Evolutionary conservation across 805 yeast genomes (phyloP).

Genomic region (Nakazawaea wickerhamii): DNA sequence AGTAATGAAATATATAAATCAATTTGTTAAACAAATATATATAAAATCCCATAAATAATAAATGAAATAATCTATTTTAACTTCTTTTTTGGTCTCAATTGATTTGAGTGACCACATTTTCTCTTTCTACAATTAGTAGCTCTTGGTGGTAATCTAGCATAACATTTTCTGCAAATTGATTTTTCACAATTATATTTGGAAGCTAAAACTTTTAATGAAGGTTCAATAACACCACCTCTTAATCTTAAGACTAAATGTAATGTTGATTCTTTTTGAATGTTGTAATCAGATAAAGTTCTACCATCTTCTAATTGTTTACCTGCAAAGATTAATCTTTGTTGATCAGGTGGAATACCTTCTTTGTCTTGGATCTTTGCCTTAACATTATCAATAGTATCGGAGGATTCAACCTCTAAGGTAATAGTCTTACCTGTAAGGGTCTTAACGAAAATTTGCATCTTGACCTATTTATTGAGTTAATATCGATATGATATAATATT

Average conservation of each 20-base stretch:
- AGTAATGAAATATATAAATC: no score
- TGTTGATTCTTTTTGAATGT: constrained; percentile 88
- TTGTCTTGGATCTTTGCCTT: constrained; percentile 94
- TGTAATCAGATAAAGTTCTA: constrained; percentile 89
- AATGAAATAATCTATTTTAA: constrained; percentile 68
- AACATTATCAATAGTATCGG: constrained; percentile 93
- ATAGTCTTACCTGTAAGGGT: constrained; percentile 99
- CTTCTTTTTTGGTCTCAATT: constrained; percentile 99
- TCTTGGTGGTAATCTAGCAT: constrained; percentile 99
- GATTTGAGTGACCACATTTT: constrained; percentile 99
- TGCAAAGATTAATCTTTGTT: constrained; percentile 91
- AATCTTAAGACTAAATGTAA: constrained; percentile 59
- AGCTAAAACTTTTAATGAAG: constrained; percentile 98
- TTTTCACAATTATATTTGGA: constrained; percentile 99
- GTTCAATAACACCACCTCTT: constrained; percentile 92
- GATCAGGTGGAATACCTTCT: constrained; percentile 97
- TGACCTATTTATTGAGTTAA: constrained; percentile 19
- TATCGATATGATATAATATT: not conserved
- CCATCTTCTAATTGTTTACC: constrained; percentile 97
- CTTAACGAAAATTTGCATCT: constrained; percentile 96
- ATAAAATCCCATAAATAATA: not conserved
- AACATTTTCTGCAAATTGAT: constrained; percentile 98
- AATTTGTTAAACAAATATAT: not conserved
- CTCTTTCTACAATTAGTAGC: constrained; percentile 99
- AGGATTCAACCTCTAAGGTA: constrained; percentile 79